Evolutionary conservation across 345 rosid species (phyloP).

Genomic region (Citrus australasica): DNA sequence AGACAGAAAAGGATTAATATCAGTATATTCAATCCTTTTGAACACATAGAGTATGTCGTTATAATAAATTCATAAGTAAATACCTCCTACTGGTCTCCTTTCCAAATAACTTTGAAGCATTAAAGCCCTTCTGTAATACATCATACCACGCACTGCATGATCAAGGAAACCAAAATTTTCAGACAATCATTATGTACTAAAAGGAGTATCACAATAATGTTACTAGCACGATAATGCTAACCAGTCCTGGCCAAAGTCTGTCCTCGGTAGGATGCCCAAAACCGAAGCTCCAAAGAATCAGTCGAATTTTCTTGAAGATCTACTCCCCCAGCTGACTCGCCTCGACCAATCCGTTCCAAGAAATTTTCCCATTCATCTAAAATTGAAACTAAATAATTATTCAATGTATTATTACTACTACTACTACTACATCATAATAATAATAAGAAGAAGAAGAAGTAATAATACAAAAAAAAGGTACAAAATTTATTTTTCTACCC

Average conservation of each 20-base stretch:
- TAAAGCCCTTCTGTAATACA: slow-evolving; percentile 98
- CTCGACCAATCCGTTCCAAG: slow-evolving; percentile 86
- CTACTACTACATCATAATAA: no score
- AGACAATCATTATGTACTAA: neutral
- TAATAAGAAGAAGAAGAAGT: no score
- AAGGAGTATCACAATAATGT: neutral
- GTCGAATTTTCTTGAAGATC: slow-evolving; percentile 75
- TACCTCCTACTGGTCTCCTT: slow-evolving; percentile 79
- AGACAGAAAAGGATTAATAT: slow-evolving; percentile 12
- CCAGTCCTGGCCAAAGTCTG: slow-evolving; percentile 98
- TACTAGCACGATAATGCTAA: slow-evolving; percentile 25
- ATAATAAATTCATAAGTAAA: slow-evolving; percentile 5
- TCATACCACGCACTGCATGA: slow-evolving; percentile 95
- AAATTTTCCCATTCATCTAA: slow-evolving; percentile 99
- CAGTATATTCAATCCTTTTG: slow-evolving; percentile 19
- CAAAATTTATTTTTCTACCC: no score
- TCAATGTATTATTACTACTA: no score
- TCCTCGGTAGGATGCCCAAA: slow-evolving; percentile 97
- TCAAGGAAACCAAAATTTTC: slow-evolving; percentile 19
- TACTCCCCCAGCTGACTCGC: slow-evolving; percentile 55
- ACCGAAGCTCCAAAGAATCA: slow-evolving; percentile 92
- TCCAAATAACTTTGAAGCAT: slow-evolving; percentile 94
- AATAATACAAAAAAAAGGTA: no score
- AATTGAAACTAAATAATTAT: slow-evolving; percentile 1
- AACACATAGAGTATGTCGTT: neutral